Evolutionary conservation across 139 green algal species (phyloP), one percentile per base, ranked within the genome.

Genomic region (Micromonas commoda): DNA sequence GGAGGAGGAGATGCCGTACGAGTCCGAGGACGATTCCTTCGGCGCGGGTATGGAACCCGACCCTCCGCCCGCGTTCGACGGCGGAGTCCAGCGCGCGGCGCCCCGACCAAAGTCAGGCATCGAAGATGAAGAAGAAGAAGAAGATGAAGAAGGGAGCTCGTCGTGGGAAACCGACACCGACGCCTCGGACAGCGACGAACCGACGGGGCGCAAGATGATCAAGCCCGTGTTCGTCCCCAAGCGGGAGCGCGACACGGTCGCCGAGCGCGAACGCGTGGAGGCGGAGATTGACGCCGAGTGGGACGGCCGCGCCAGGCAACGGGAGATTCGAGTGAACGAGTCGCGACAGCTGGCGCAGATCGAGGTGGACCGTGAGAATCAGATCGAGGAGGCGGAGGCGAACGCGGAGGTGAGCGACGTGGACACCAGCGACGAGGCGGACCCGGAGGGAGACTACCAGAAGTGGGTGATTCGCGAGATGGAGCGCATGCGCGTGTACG

Each of bases 221-320:
- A 95, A 96, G 81, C 93, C 93, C 3, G 84, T 94, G 5, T 97
- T 97, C 83, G 90, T 96, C 32, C 85, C 86, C 33, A 94, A 93
- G 72, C 61, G 29, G 6, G 75, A 88, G 31, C 37, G 86, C 13
- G 77, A 91, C 24, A 85, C 82, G 34, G 74, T 68, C 53, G 77
- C 81, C 32, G 85, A 92, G 45, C 78, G 90, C 34, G 90, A 96
- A 51, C 71, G 45, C 53, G 39, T 81, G 9, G 77, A 86, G 77
- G 65, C 33, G 37, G 81, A 86, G 74, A 86, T 86, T 26, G 88
- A 94, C 76, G 70, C 86, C 0, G 86, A 91, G 34, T 71, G 64
- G 3, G 33, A 89, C 26, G 82, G 90, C 39, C 20, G 68, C 53
- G 89, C 94, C 71, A 88, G 69, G 28, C 54, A 52, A 3, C n/a